Evolutionary conservation across 345 rosid genomes (phyloP).

Genomic region (Pistacia integerrima): DNA sequence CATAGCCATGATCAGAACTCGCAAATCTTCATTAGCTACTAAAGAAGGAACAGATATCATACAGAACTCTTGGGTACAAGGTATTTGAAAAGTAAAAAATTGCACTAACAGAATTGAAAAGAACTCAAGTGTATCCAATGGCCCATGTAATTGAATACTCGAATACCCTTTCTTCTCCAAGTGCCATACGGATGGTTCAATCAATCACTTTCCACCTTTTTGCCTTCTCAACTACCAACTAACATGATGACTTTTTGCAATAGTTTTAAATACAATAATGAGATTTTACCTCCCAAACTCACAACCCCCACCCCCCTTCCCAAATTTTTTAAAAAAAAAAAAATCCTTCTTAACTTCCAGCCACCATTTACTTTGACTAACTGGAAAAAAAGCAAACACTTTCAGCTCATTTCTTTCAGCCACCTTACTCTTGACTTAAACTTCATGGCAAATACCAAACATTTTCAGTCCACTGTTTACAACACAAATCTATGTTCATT

Average conservation of each 20-base stretch:
- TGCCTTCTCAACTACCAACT: not conserved
- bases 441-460: not conserved
- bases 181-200: not conserved
- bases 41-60: not conserved
- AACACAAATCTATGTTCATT: not conserved
- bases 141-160: not conserved
- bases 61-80: not conserved
- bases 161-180: not conserved
- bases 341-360: not conserved
- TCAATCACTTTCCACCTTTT: not conserved
- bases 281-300: not conserved
- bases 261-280: not conserved
- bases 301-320: too few species aligned
- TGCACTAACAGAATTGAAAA: not conserved
- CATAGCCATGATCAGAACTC: conserved; percentile 6
- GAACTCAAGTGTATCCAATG: not conserved
- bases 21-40: not conserved
- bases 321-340: too few species aligned
- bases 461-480: not conserved
- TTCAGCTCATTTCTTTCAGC: too few species aligned
- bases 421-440: too few species aligned
- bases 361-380: not conserved
- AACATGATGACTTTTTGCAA: not conserved
- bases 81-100: not conserved
- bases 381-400: not conserved